A percentile compares a stretch with the other conserved stretches of the same genome.
These are phyloP conservation scores for Zymoseptoria brevis DNA, from an alignment of 2,329 filamentous ascomycete species.

Conservation along the genomic window DNA sequence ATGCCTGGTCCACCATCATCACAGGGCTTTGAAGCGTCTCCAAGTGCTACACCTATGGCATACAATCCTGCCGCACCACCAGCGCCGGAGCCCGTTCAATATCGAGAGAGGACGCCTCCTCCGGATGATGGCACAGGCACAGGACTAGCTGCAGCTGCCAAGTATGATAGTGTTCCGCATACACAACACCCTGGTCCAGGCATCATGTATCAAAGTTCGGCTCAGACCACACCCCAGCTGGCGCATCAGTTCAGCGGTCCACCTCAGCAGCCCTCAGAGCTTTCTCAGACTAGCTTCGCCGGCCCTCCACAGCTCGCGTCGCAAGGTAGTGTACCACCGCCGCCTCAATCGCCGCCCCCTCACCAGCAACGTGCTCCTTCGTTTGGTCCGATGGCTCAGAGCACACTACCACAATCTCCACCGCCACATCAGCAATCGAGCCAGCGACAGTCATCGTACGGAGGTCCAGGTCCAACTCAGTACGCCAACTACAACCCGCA, in stretches of 20 bases:
- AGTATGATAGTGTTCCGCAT: constrained; percentile 28
- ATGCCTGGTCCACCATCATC: constrained; percentile 26
- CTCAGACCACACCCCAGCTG: constrained; percentile 22
- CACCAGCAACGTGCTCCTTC: constrained; percentile 14
- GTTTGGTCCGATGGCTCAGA: constrained; percentile 18
- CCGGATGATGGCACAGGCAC: constrained; percentile 53
- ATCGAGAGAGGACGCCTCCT: constrained; percentile 73
- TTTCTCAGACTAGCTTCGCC: constrained; percentile 11
- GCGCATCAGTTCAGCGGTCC: constrained; percentile 35
- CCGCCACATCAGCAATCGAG: constrained; percentile 29
- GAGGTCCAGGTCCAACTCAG: constrained; percentile 21
- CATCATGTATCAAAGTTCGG: constrained; percentile 15
- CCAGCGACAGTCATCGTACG: constrained; percentile 20
- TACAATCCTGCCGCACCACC: constrained; percentile 75
- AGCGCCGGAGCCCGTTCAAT: constrained; percentile 61
- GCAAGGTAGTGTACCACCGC: constrained; percentile 19
- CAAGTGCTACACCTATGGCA: constrained; percentile 50
- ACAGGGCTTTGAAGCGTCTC: constrained; percentile 15
- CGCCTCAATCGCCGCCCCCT: constrained; percentile 6
- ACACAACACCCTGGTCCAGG: constrained; percentile 21
- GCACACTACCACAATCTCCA: constrained; percentile 18
- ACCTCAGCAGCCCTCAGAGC: constrained; percentile 23
- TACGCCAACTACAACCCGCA: constrained; percentile 30
- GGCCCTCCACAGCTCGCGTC: constrained; percentile 16
- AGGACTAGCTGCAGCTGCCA: constrained; percentile 33